Percentiles rank a stretch among this genome's conserved stretches.
phyloP scores from a whole-genome alignment of 441 rosid genomes.

The Erodium texanum region DNA sequence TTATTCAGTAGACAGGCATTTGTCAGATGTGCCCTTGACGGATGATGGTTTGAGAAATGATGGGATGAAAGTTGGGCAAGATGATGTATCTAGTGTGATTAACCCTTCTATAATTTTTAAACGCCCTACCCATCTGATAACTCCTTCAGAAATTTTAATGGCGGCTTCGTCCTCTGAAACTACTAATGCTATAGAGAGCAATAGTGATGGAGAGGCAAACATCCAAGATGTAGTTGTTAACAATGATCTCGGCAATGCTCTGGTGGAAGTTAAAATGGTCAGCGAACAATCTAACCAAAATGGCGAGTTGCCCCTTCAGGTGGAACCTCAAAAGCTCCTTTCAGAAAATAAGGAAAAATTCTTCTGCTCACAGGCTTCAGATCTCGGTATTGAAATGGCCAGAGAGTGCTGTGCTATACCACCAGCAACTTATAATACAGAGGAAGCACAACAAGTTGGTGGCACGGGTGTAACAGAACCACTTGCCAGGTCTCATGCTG shows the following conservation, averaged over 20 bases:
- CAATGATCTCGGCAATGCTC: constrained; percentile 33
- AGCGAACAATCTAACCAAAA: constrained; percentile 29
- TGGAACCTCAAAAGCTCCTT: constrained; percentile 28
- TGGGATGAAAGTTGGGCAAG: constrained; percentile 36
- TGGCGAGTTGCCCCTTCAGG: constrained; percentile 37
- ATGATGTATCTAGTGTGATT: constrained; percentile 18
- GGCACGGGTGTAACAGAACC: constrained; percentile 23
- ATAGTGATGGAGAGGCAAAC: constrained; percentile 36
- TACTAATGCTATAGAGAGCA: constrained; percentile 31
- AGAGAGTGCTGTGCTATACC: constrained; percentile 42
- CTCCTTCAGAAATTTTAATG: constrained; percentile 72
- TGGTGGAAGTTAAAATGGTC: constrained; percentile 57
- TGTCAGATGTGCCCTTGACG: constrained; percentile 29
- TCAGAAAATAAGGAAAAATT: constrained; percentile 43
- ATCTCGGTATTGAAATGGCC: constrained; percentile 48
- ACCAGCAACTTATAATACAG: constrained; percentile 34
- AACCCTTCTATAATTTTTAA: constrained; percentile 38
- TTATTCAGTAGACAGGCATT: constrained; percentile 46
- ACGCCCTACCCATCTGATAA: constrained; percentile 79
- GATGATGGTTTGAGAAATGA: constrained; percentile 40
- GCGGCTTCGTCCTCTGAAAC: constrained; percentile 52
- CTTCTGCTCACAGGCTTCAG: constrained; percentile 71
- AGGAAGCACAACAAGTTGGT: constrained; percentile 25
- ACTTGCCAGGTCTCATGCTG: constrained; percentile 29
- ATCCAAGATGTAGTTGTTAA: constrained; percentile 42